These are phyloP conservation scores for Papilionanthe hybrid DNA, from an alignment of 116 monocot species.

Conservation along the genomic window DNA sequence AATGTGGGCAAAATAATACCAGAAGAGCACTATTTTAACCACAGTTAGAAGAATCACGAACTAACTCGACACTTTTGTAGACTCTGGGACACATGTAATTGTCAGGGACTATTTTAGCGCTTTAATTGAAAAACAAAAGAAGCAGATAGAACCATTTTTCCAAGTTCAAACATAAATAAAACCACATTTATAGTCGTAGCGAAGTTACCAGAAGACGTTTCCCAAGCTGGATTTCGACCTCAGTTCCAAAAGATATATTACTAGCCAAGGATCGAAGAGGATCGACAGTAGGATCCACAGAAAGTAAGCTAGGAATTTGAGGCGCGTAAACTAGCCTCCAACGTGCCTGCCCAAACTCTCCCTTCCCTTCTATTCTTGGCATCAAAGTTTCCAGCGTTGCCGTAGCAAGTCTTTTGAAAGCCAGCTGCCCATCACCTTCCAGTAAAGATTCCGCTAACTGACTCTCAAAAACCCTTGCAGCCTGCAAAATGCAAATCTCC, in stretches of 20 bases:
- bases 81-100: too few species aligned
- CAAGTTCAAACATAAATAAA: not conserved
- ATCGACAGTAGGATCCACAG: slow-evolving; percentile 82
- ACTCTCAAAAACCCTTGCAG: slow-evolving; percentile 92
- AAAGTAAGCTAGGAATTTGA: slow-evolving; percentile 88
- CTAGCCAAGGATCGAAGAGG: slow-evolving; percentile 91
- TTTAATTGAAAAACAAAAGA: too few species aligned
- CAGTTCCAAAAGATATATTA: slow-evolving; percentile 91
- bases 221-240: slow-evolving; percentile 96
- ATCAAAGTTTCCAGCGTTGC: slow-evolving; percentile 92
- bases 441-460: slow-evolving; percentile 89
- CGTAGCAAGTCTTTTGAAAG: slow-evolving; percentile 96
- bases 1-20: too few species aligned
- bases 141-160: not conserved
- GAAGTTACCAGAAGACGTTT: slow-evolving; percentile 83
- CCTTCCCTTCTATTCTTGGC: slow-evolving; percentile 98
- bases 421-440: slow-evolving; percentile 91
- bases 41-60: too few species aligned
- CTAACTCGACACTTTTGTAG: too few species aligned
- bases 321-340: slow-evolving; percentile 99
- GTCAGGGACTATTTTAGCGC: too few species aligned
- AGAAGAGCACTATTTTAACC: too few species aligned
- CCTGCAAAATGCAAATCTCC: slow-evolving; percentile 28
- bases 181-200: not conserved
- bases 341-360: slow-evolving; percentile 93